phyloP scores from a whole-genome alignment of 177 flowering plant species.

The Telopea speciosissima region DNA sequence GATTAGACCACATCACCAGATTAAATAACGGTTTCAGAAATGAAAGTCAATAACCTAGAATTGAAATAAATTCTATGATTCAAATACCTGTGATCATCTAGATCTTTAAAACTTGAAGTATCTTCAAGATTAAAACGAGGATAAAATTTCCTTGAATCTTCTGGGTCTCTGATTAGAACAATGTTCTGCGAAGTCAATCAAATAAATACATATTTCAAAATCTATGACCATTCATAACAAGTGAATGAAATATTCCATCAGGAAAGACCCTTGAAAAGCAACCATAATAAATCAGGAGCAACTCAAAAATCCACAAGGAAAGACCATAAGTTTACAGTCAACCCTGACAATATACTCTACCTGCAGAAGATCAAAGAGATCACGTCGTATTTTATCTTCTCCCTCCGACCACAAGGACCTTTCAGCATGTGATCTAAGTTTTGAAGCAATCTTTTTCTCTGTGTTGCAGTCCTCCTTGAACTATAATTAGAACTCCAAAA shows the following conservation, averaged over 20 bases:
- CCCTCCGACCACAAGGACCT: conserved; percentile 42
- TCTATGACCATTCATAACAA: not conserved
- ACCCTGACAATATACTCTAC: conserved; percentile 19
- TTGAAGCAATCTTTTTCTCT: conserved; percentile 74
- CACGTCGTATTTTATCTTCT: conserved; percentile 50
- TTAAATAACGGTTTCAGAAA: not conserved
- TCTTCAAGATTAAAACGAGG: conserved; percentile 97
- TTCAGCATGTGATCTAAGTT: conserved; percentile 53
- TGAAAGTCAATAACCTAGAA: not conserved
- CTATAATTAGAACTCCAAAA: conserved; percentile 31
- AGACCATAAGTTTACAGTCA: not conserved
- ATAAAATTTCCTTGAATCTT: conserved; percentile 71
- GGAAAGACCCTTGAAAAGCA: not conserved
- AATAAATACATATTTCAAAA: conserved; percentile 10
- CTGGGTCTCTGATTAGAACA: conserved; percentile 88
- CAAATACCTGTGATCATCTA: conserved; percentile 81
- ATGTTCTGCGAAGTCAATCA: conserved; percentile 57
- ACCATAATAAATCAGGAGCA: not conserved
- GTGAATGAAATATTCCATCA: not conserved
- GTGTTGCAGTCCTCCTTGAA: conserved; percentile 94
- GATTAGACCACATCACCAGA: not conserved
- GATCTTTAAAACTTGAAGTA: conserved; percentile 70
- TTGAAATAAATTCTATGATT: not conserved
- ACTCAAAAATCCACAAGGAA: not conserved
- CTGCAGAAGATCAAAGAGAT: conserved; percentile 76